A percentile compares a stretch with the other conserved stretches of the same genome.
Evolutionary conservation across 2,329 filamentous ascomycete genomes (phyloP).

Genomic region (Colletotrichum navitas): DNA sequence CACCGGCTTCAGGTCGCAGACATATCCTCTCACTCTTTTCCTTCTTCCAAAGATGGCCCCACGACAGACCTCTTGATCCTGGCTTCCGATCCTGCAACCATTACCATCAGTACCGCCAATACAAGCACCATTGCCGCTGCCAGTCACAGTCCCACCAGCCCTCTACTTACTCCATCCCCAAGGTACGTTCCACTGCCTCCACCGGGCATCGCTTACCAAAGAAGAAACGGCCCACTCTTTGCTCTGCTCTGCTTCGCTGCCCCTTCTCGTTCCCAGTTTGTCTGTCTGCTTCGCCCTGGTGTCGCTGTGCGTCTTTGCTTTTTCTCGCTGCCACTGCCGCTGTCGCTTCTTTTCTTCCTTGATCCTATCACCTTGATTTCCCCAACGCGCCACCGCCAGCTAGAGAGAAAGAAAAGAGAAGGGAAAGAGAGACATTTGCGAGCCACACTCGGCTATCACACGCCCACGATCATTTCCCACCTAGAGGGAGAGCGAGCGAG

Average conservation of each 20-base stretch:
- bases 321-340: slow-evolving; percentile 4
- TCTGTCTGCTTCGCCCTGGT: slow-evolving; percentile 5
- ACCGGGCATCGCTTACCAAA: slow-evolving; percentile 39
- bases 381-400: slow-evolving; percentile 26
- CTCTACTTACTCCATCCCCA: slow-evolving; percentile 42
- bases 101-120: slow-evolving; percentile 43
- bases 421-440: slow-evolving; percentile 11
- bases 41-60: slow-evolving; percentile 58
- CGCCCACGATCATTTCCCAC: slow-evolving; percentile 3
- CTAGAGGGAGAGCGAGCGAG: slow-evolving; percentile 7
- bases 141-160: slow-evolving; percentile 24
- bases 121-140: slow-evolving; percentile 20
- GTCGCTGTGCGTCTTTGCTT: slow-evolving; percentile 9
- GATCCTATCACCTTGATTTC: slow-evolving; percentile 29
- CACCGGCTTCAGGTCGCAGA: slow-evolving; percentile 36
- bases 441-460: slow-evolving; percentile 22
- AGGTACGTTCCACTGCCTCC: slow-evolving; percentile 40
- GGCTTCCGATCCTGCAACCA: slow-evolving; percentile 43
- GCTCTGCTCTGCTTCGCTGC: slow-evolving; percentile 29
- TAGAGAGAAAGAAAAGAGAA: not conserved
- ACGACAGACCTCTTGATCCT: slow-evolving; percentile 56
- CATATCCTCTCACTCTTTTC: slow-evolving; percentile 37
- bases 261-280: slow-evolving; percentile 28
- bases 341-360: slow-evolving; percentile 25
- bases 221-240: slow-evolving; percentile 39